Evolutionary conservation across 2,329 filamentous ascomycete species (phyloP).

Genomic region (Catunica adiposa): DNA sequence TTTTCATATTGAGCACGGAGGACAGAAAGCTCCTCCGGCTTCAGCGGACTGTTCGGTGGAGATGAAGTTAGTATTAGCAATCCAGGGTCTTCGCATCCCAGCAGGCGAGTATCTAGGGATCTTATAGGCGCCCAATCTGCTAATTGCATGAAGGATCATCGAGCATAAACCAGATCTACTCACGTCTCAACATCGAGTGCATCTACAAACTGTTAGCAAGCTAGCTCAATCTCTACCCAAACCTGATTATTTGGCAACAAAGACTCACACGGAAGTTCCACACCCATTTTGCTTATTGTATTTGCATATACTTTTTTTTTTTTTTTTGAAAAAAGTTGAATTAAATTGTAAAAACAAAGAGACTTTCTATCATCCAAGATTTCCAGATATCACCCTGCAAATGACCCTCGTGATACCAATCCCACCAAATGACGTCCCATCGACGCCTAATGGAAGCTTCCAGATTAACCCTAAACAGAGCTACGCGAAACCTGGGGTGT

Average conservation of each 20-base stretch:
- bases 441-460: neutral
- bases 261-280: constrained; percentile 32
- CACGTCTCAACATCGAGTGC: constrained; percentile 94
- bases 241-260: neutral
- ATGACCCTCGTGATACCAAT: neutral
- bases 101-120: neutral
- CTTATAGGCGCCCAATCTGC: neutral
- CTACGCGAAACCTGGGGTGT: neutral
- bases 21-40: constrained; percentile 81
- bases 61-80: neutral
- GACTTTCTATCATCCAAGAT: neutral
- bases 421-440: neutral
- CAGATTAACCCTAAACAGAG: neutral
- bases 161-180: constrained; percentile 18
- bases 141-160: no score
- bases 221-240: neutral
- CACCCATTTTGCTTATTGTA: constrained; percentile 24
- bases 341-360: neutral
- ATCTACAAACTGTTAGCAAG: constrained; percentile 38
- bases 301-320: neutral
- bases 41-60: constrained; percentile 51
- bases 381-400: neutral
- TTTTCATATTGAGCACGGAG: constrained; percentile 91
- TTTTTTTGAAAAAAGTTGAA: neutral
- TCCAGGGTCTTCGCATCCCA: no score